phyloP scores from a whole-genome alignment of 345 rosid genomes.

The Syzygium aromaticum region DNA sequence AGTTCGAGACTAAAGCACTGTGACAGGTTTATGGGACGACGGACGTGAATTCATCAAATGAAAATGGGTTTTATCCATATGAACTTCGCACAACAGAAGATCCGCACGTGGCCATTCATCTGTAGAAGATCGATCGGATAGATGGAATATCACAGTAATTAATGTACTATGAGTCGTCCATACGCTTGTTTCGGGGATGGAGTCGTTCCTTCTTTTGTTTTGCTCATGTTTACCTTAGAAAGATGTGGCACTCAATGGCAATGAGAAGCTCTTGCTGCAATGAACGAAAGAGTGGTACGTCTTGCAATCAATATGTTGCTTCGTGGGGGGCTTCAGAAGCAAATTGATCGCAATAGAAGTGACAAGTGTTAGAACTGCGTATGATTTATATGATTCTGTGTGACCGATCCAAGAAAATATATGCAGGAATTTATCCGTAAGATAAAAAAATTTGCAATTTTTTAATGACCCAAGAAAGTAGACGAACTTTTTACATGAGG shows the following conservation, averaged over 20 bases:
- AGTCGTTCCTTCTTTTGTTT: neutral
- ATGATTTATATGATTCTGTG: neutral
- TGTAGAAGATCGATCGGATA: constrained; percentile 8
- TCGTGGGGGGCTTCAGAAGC: neutral
- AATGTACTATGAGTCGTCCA: neutral
- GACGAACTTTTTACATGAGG: neutral
- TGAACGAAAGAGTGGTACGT: neutral
- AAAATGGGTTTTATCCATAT: constrained; percentile 15
- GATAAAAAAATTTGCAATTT: neutral
- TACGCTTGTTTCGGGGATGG: neutral
- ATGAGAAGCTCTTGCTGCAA: neutral
- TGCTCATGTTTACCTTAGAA: neutral
- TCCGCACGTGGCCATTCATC: constrained; percentile 28
- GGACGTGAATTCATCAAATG: constrained; percentile 11
- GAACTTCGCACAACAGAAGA: constrained; percentile 6
- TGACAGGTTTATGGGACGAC: constrained; percentile 37
- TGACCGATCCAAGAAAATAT: neutral
- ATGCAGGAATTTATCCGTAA: neutral
- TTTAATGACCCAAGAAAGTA: neutral
- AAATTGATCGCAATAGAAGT: neutral
- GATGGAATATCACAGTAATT: neutral
- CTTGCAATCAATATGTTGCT: neutral
- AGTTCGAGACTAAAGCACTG: neutral
- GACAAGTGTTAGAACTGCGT: neutral
- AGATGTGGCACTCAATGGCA: neutral